Percentiles rank a stretch among this genome's conserved stretches.
These are phyloP conservation scores for Tetrahymena borealis DNA, from an alignment of 73 alveolate species.

Conservation along the genomic window DNA sequence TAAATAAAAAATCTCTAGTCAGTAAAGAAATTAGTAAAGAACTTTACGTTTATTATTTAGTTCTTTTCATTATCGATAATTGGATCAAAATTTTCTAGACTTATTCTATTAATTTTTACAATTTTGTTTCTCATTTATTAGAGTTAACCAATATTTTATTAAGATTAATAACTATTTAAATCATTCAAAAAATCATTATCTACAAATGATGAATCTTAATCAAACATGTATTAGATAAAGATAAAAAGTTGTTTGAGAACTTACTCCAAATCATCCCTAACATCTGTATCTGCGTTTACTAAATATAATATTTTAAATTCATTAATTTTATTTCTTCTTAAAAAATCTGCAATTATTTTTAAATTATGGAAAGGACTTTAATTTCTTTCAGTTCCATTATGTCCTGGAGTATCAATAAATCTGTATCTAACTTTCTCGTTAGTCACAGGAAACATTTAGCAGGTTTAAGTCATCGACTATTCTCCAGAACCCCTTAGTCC, in stretches of 20 bases:
- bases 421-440: background rate
- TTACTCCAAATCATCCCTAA: background rate
- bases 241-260: background rate
- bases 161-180: background rate
- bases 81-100: background rate
- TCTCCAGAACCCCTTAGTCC: background rate
- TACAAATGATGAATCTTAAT: background rate
- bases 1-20: background rate
- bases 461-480: background rate
- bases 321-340: background rate
- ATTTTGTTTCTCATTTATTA: background rate
- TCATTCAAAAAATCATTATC: background rate
- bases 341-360: background rate
- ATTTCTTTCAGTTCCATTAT: background rate
- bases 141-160: background rate
- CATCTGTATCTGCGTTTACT: background rate
- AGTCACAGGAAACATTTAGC: background rate
- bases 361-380: background rate
- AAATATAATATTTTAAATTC: background rate
- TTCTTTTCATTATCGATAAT: background rate
- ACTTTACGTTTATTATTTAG: background rate
- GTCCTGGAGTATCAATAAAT: background rate
- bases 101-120: background rate
- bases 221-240: background rate
- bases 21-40: background rate